These are phyloP conservation scores for Colletotrichum kahawae DNA, from an alignment of 2,329 filamentous ascomycete genomes.

Conservation along the genomic window DNA sequence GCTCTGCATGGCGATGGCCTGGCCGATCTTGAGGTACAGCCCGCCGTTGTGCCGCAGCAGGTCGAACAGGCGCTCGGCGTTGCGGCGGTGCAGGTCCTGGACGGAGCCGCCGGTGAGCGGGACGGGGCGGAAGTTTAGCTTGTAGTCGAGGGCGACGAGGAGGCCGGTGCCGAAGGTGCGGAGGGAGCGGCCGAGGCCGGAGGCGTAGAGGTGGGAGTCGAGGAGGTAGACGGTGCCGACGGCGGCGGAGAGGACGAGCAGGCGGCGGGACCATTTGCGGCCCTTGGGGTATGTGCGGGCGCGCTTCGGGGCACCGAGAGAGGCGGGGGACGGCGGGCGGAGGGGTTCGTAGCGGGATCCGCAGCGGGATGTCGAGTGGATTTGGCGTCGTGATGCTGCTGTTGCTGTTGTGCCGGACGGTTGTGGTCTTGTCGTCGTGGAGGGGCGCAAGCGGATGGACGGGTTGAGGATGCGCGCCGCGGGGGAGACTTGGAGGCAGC, in stretches of 20 bases:
- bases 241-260: constrained; percentile 65
- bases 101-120: constrained; percentile 77
- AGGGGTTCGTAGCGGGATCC: constrained; percentile 64
- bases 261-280: constrained; percentile 77
- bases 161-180: constrained; percentile 83
- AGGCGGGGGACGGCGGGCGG: constrained; percentile 77
- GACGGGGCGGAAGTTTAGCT: constrained; percentile 88
- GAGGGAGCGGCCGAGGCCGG: constrained; percentile 76
- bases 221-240: constrained; percentile 68
- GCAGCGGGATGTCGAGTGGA: constrained; percentile 46
- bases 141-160: constrained; percentile 89
- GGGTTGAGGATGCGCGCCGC: not conserved
- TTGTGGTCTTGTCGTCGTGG: not conserved
- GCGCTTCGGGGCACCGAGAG: constrained; percentile 73
- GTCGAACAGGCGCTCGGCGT: constrained; percentile 81
- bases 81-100: constrained; percentile 80
- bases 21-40: constrained; percentile 95
- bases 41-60: constrained; percentile 87
- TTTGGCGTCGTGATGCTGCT: not conserved
- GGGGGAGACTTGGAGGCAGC: not conserved
- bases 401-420: not conserved
- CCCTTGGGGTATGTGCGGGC: constrained; percentile 74
- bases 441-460: not conserved
- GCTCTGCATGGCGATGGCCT: constrained; percentile 98
- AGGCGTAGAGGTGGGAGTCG: constrained; percentile 80